Evolutionary conservation across 768 basidiomycete genomes (phyloP).

Genomic region (Leccinum fibrillosum): DNA sequence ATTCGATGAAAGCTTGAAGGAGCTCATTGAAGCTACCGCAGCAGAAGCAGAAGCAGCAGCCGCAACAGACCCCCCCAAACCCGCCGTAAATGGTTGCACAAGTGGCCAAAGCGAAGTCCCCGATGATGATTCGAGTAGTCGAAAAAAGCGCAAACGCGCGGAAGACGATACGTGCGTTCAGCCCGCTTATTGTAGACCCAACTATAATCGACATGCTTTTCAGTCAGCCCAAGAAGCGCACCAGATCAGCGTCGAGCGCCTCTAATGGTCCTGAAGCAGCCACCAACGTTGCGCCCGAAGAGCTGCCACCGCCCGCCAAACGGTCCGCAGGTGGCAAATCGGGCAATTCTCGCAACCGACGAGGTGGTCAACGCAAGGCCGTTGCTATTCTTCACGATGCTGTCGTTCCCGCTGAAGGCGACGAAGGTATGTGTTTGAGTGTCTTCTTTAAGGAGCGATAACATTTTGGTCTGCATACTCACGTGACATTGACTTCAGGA

Average conservation of each 20-base stretch:
- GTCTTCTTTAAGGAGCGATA: slow-evolving; percentile 2
- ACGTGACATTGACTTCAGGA: slow-evolving; percentile 38
- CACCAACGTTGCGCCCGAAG: slow-evolving; percentile 37
- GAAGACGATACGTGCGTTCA: slow-evolving; percentile 68
- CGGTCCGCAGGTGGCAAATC: slow-evolving; percentile 27
- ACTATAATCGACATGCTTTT: slow-evolving; percentile 11
- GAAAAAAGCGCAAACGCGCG: slow-evolving; percentile 72
- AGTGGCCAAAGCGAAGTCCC: slow-evolving; percentile 42
- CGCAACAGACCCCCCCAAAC: slow-evolving; percentile 39
- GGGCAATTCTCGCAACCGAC: slow-evolving; percentile 27
- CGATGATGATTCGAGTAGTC: slow-evolving; percentile 48
- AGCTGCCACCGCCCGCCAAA: slow-evolving; percentile 37
- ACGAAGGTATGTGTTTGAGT: slow-evolving; percentile 53
- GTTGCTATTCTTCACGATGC: slow-evolving; percentile 21
- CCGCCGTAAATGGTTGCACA: slow-evolving; percentile 35
- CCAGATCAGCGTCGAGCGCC: slow-evolving; percentile 68
- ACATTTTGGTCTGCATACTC: slow-evolving; percentile 21
- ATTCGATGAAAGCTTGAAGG: slow-evolving; percentile 85
- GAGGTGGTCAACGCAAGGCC: slow-evolving; percentile 31
- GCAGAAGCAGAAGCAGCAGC: slow-evolving; percentile 69
- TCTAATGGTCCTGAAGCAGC: slow-evolving; percentile 55
- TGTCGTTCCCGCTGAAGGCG: slow-evolving; percentile 44
- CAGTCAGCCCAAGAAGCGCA: slow-evolving; percentile 64
- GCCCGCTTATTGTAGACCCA: background rate
- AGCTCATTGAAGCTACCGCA: slow-evolving; percentile 70